Evolutionary conservation across 2,329 filamentous ascomycete genomes (phyloP).

Genomic region (Paecilomyces fulvus): DNA sequence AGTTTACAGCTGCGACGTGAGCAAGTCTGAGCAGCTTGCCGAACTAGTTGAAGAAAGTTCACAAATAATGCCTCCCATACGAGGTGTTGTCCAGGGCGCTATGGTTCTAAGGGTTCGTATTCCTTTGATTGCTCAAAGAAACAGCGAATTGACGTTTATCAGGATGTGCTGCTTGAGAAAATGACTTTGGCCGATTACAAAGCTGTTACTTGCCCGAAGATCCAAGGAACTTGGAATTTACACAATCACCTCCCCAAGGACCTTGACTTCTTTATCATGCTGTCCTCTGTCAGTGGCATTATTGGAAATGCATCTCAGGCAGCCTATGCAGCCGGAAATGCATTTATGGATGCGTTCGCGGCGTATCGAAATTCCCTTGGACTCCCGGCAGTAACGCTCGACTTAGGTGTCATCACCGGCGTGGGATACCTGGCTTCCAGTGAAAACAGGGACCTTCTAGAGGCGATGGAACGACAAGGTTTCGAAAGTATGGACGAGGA

Average conservation of each 20-base stretch:
- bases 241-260: neutral
- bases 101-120: constrained; percentile 7
- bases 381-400: constrained; percentile 71
- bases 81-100: constrained; percentile 7
- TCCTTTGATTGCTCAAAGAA: neutral
- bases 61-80: constrained; percentile 4
- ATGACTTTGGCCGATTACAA: neutral
- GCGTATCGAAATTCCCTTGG: constrained; percentile 9
- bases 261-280: constrained; percentile 19
- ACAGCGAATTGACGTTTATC: constrained; percentile 2
- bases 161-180: neutral
- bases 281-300: constrained; percentile 6
- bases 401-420: constrained; percentile 44
- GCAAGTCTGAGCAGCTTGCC: neutral
- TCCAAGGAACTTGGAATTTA: constrained; percentile 2
- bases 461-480: neutral
- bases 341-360: constrained; percentile 14
- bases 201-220: neutral
- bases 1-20: neutral
- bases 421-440: neutral
- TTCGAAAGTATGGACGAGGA: neutral
- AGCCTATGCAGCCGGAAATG: constrained; percentile 7
- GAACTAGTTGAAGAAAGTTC: neutral
- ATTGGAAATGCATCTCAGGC: constrained; percentile 7
- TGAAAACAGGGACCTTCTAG: neutral